Conservation (phyloP, 2,329 filamentous ascomycete species). For the Aspergillus carbonarius region DNA sequence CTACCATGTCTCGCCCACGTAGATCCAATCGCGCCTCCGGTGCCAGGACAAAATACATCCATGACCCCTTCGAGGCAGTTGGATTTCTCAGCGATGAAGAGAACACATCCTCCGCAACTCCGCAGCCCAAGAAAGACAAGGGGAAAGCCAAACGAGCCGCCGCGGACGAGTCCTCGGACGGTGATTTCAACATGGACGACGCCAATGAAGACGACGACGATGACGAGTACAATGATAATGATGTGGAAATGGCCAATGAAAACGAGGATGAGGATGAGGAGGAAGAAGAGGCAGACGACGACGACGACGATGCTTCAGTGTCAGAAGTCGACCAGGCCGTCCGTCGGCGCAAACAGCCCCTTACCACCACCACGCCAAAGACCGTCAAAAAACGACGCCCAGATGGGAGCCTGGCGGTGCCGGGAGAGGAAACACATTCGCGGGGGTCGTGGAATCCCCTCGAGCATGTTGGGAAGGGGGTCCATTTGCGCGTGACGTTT, state of each 20-base stretch:
- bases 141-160: constrained; percentile 11
- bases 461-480: constrained; percentile 42
- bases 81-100: constrained; percentile 31
- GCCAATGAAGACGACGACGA: constrained; percentile 22
- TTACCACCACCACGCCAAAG: constrained; percentile 1
- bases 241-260: constrained; percentile 9
- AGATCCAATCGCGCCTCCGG: constrained; percentile 37
- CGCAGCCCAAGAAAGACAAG: constrained; percentile 18
- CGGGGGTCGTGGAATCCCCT: constrained; percentile 38
- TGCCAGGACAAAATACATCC: constrained; percentile 32
- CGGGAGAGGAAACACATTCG: constrained; percentile 32
- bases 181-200: constrained; percentile 33
- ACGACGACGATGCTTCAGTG: neutral
- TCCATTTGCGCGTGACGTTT: constrained; percentile 51
- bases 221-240: constrained; percentile 6
- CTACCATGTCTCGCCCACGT: constrained; percentile 30
- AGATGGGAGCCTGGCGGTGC: constrained; percentile 20
- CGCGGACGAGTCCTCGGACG: constrained; percentile 31
- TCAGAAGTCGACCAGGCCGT: constrained; percentile 6
- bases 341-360: constrained; percentile 10
- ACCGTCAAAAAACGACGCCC: constrained; percentile 16
- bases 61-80: constrained; percentile 36
- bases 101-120: constrained; percentile 8
- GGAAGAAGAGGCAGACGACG: constrained; percentile 1
- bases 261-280: constrained; percentile 15